These are phyloP conservation scores for Penicillium sp. DNA, from an alignment of 2,329 filamentous ascomycete species.

Conservation along the genomic window DNA sequence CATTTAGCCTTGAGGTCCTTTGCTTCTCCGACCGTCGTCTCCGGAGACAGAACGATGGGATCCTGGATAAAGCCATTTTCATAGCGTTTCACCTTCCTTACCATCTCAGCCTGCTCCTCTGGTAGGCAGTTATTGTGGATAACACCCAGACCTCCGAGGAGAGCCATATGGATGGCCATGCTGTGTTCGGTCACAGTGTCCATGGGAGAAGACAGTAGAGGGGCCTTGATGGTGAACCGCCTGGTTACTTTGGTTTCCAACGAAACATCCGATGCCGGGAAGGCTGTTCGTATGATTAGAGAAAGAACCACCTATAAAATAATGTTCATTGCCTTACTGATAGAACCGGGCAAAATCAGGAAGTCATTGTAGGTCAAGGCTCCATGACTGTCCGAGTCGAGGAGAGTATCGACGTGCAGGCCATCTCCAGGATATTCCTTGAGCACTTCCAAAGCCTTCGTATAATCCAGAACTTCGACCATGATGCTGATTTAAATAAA, in stretches of 20 bases:
- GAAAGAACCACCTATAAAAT: neutral
- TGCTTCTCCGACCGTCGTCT: conserved; percentile 85
- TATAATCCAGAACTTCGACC: neutral
- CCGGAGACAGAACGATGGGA: conserved; percentile 83
- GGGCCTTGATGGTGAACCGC: conserved; percentile 91
- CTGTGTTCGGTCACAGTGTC: conserved; percentile 99
- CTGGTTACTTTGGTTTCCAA: conserved; percentile 93
- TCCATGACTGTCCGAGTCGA: conserved; percentile 87
- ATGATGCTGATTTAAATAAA: neutral
- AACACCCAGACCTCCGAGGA: conserved; percentile 64
- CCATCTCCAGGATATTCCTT: conserved; percentile 83
- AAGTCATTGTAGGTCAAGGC: conserved; percentile 99
- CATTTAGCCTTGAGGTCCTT: conserved; percentile 94
- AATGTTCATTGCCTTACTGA: conserved; percentile 56
- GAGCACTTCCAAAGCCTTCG: conserved; percentile 73
- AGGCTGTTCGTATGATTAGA: conserved; percentile 54
- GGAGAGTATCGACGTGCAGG: conserved; percentile 77
- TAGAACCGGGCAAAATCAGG: conserved; percentile 92
- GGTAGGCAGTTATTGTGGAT: conserved; percentile 99
- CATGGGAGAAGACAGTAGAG: conserved; percentile 97
- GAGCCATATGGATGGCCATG: conserved; percentile 90
- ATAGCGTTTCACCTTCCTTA: conserved; percentile 97
- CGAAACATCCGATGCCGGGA: conserved; percentile 81
- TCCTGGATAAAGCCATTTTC: conserved; percentile 99
- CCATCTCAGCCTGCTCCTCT: conserved; percentile 96